Evolutionary conservation across 2,329 filamentous ascomycete species (phyloP).

Genomic region (Penicillium sp.): DNA sequence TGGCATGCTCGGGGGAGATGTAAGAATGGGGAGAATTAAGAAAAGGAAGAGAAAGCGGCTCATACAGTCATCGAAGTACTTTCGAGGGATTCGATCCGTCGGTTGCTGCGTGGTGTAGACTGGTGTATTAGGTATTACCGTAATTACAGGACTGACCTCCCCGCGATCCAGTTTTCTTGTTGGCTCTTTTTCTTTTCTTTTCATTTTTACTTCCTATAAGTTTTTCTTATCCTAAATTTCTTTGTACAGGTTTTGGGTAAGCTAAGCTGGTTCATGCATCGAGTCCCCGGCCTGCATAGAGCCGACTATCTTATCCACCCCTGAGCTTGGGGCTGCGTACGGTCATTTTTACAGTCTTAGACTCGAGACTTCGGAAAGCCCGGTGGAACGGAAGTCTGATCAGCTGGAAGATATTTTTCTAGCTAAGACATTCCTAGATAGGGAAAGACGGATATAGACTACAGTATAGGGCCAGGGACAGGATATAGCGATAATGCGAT

Average conservation of each 20-base stretch:
- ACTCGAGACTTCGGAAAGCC: conserved; percentile 12
- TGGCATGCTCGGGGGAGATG: conserved; percentile 1
- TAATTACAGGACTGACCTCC: conserved; percentile 9
- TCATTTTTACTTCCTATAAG: neutral
- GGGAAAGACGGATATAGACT: neutral
- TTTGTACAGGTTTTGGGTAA: neutral
- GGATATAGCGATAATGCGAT: neutral
- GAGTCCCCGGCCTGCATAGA: conserved; percentile 1
- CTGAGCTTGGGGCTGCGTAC: conserved; percentile 4
- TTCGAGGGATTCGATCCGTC: conserved; percentile 3
- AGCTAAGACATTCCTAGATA: neutral
- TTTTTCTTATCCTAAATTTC: neutral
- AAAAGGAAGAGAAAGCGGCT: conserved; percentile 9
- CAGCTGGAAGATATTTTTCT: conserved; percentile 4
- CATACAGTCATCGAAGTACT: conserved; percentile 6
- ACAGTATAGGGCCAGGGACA: too few species aligned
- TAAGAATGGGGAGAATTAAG: conserved; percentile 3
- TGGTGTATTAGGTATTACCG: conserved; percentile 3
- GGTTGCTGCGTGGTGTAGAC: neutral
- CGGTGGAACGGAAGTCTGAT: conserved; percentile 13
- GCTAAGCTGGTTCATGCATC: neutral
- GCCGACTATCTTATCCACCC: neutral
- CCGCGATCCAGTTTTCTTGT: neutral
- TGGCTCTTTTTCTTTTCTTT: neutral
- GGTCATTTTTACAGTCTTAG: conserved; percentile 2